Percentiles rank a stretch among this genome's conserved stretches.
Evolutionary conservation across 176 grass and related monocot genomes (phyloP).

Genomic region (Oryza officinalis): DNA sequence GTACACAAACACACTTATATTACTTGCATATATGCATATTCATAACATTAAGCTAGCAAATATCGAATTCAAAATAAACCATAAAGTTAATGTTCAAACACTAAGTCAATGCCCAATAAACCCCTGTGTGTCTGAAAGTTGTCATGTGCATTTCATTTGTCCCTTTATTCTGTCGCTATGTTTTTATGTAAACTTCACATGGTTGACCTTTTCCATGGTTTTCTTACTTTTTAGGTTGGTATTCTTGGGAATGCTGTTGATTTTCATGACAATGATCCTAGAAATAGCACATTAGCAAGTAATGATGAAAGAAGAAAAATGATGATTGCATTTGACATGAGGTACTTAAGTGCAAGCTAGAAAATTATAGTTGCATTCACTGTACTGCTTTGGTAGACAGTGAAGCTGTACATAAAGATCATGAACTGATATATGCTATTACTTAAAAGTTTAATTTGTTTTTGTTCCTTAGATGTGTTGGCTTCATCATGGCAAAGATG

Average conservation of each 20-base stretch:
- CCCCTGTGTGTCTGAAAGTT: neutral
- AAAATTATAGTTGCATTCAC: neutral
- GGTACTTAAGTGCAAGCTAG: conserved; percentile 42
- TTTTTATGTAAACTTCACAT: conserved; percentile 12
- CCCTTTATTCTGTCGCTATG: neutral
- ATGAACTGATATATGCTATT: conserved; percentile 8
- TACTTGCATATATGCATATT: neutral
- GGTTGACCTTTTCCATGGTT: conserved; percentile 10
- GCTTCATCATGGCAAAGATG: conserved; percentile 96
- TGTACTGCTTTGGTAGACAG: conserved; percentile 6
- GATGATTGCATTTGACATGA: conserved; percentile 99
- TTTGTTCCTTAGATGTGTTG: conserved; percentile 68
- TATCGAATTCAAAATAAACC: neutral
- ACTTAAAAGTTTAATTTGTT: conserved; percentile 19
- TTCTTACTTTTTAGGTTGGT: conserved; percentile 66
- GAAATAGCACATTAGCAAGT: conserved; percentile 40
- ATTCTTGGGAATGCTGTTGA: conserved; percentile 95
- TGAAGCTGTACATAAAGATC: neutral
- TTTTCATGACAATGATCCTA: conserved; percentile 63
- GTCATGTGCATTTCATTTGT: neutral
- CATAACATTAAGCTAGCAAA: neutral
- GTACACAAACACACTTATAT: conserved; percentile 6
- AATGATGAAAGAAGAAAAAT: conserved; percentile 71
- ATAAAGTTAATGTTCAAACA: conserved; percentile 22
- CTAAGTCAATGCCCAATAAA: neutral